Conservation (phyloP, 1,284 basidiomycete genomes). For the Macrocystidia cucumis region DNA sequence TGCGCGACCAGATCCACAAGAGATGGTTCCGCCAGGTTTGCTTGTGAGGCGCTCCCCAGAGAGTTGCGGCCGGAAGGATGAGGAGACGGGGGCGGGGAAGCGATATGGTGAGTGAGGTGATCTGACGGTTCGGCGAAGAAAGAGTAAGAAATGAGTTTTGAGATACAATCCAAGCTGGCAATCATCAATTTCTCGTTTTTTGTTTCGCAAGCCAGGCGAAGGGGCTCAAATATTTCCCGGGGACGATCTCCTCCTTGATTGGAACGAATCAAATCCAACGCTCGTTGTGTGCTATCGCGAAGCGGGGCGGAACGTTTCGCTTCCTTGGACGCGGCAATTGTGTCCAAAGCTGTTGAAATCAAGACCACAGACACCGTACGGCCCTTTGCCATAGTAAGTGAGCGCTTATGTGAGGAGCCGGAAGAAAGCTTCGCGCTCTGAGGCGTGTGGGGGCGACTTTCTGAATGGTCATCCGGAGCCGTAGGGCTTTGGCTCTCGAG, state of each 20-base stretch:
- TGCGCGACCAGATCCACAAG: constrained; percentile 89
- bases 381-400: constrained; percentile 66
- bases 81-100: constrained; percentile 70
- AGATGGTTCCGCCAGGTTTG: constrained; percentile 49
- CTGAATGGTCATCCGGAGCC: constrained; percentile 1
- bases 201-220: constrained; percentile 91
- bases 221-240: constrained; percentile 86
- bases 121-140: constrained; percentile 76
- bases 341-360: constrained; percentile 83
- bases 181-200: constrained; percentile 88
- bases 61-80: constrained; percentile 36
- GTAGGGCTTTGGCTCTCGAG: background rate
- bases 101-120: constrained; percentile 29
- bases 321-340: constrained; percentile 84
- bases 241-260: constrained; percentile 66
- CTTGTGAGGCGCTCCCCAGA: constrained; percentile 37
- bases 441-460: background rate
- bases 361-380: constrained; percentile 70
- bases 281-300: constrained; percentile 74
- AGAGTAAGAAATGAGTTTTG: constrained; percentile 92
- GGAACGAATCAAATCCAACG: constrained; percentile 75
- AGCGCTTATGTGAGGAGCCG: constrained; percentile 35
- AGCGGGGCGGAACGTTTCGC: constrained; percentile 80
- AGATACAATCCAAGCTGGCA: constrained; percentile 91
- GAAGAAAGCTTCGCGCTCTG: constrained; percentile 1